phyloP scores from a whole-genome alignment of 176 grass and related monocot genomes.

The Oryza punctata region DNA sequence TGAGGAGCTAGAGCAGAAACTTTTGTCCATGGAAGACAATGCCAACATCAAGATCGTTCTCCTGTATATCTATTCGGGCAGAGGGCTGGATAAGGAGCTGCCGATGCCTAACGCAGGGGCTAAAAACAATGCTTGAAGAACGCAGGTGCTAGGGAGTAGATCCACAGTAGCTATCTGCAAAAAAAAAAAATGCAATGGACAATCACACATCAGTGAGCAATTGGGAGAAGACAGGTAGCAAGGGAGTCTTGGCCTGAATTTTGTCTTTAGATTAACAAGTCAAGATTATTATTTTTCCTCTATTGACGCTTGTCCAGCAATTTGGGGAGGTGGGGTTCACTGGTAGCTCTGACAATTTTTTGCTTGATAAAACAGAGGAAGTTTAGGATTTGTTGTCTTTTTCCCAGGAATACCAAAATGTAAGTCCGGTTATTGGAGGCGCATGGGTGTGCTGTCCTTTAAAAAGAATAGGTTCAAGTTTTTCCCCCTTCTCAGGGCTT shows the following conservation, averaged over 20 bases:
- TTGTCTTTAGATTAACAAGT: constrained; percentile 44
- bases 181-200: constrained; percentile 27
- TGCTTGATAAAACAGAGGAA: constrained; percentile 42
- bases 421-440: constrained; percentile 33
- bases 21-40: constrained; percentile 50
- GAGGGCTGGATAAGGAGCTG: constrained; percentile 31
- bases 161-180: constrained; percentile 16
- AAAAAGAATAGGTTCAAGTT: constrained; percentile 34
- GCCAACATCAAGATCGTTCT: constrained; percentile 43
- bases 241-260: constrained; percentile 51
- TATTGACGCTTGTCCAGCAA: constrained; percentile 34
- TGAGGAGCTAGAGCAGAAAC: constrained; percentile 44
- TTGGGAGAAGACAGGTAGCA: constrained; percentile 20
- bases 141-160: constrained; percentile 8
- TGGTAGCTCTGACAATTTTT: constrained; percentile 61
- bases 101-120: background rate
- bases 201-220: constrained; percentile 8
- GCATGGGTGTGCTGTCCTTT: constrained; percentile 37
- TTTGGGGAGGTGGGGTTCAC: constrained; percentile 44
- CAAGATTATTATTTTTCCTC: constrained; percentile 28
- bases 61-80: constrained; percentile 23
- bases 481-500: constrained; percentile 24
- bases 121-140: constrained; percentile 25
- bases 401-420: constrained; percentile 32
- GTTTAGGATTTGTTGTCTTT: constrained; percentile 32